Percentiles rank a stretch among this genome's conserved stretches.
phyloP scores from a whole-genome alignment of 1,139 yeast species.

The Yamadazyma atlantica region DNA sequence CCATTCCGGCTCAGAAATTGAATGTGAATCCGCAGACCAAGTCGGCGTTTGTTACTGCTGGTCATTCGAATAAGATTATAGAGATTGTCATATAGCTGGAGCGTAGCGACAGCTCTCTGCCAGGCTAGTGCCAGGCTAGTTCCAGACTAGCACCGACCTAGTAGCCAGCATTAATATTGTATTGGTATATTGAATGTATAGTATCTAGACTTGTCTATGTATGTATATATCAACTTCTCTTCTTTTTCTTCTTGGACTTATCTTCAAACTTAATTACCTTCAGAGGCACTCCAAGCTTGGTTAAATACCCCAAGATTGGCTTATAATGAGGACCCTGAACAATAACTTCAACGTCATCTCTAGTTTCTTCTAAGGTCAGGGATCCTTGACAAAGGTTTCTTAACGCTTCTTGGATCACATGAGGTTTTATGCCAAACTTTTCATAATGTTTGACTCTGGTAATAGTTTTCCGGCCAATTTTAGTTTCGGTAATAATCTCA shows the following conservation, averaged over 20 bases:
- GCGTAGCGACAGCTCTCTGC: too few relatives aligned
- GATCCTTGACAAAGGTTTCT: conserved; percentile 88
- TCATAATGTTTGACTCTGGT: conserved; percentile 75
- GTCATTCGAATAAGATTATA: conserved; percentile 52
- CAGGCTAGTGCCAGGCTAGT: too few relatives aligned
- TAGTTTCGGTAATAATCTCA: conserved; percentile 66
- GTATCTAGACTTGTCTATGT: too few relatives aligned
- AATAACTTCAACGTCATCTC: conserved; percentile 63
- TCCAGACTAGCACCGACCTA: too few relatives aligned
- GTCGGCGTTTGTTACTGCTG: conserved; percentile 59
- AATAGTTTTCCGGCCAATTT: conserved; percentile 78
- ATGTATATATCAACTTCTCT: conserved; percentile 30
- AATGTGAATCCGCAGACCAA: conserved; percentile 51
- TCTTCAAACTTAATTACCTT: conserved; percentile 69
- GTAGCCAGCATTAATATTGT: too few relatives aligned
- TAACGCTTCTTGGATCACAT: conserved; percentile 64
- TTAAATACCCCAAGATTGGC: conserved; percentile 56
- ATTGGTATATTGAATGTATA: conserved; percentile 7
- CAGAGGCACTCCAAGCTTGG: conserved; percentile 64
- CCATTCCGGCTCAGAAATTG: conserved; percentile 54
- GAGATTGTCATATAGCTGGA: conserved; percentile 51
- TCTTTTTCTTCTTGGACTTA: conserved; percentile 57
- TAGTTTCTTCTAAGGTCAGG: conserved; percentile 65
- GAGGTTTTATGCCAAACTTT: conserved; percentile 63
- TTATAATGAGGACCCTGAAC: conserved; percentile 91